These are phyloP conservation scores for Suillus discolor DNA, from an alignment of 768 basidiomycete species.

Conservation along the genomic window DNA sequence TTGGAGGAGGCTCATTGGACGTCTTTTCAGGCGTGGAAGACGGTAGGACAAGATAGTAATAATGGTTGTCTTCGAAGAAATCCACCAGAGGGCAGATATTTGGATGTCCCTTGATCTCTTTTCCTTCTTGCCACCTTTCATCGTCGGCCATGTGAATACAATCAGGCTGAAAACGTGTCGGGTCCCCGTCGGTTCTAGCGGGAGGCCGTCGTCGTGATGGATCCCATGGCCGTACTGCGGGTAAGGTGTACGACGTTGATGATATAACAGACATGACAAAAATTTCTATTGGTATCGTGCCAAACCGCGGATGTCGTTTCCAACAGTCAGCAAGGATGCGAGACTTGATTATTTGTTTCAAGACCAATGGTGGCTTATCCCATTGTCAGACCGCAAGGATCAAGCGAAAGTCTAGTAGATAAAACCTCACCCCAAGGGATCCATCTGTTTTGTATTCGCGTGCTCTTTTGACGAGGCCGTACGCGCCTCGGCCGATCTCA, in stretches of 20 bases:
- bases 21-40: constrained; percentile 63
- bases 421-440: constrained; percentile 73
- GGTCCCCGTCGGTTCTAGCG: constrained; percentile 20
- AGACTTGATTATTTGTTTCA: constrained; percentile 98
- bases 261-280: constrained; percentile 92
- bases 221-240: constrained; percentile 81
- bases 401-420: constrained; percentile 13
- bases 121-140: constrained; percentile 68
- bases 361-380: constrained; percentile 80
- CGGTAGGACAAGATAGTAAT: constrained; percentile 93
- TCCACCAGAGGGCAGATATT: constrained; percentile 94
- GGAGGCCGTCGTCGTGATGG: constrained; percentile 51
- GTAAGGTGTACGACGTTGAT: constrained; percentile 76
- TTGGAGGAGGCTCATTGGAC: constrained; percentile 56
- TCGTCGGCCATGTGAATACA: constrained; percentile 3
- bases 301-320: constrained; percentile 94
- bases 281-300: constrained; percentile 98
- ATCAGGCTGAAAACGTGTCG: background rate
- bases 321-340: constrained; percentile 99
- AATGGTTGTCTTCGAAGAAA: constrained; percentile 96
- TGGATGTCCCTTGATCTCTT: constrained; percentile 84
- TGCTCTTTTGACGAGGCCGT: constrained; percentile 91
- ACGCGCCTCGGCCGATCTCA: constrained; percentile 93
- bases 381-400: constrained; percentile 20
- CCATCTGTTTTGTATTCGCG: constrained; percentile 77